Evolutionary conservation across 257 asterid species (phyloP).

Genomic region (Solanum chmielewskii): DNA sequence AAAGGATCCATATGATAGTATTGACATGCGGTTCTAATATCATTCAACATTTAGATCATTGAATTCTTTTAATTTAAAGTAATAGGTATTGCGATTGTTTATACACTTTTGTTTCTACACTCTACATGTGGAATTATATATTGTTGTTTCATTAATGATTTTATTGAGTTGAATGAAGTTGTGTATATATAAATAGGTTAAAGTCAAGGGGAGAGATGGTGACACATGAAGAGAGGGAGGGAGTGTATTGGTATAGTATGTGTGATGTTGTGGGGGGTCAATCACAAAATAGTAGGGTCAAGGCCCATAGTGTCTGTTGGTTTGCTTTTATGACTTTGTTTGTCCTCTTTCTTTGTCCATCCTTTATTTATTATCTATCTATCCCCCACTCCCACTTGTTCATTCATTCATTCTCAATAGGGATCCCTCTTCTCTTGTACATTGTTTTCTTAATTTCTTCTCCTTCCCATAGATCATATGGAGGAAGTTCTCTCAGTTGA

Average conservation of each 20-base stretch:
- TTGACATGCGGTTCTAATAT: no score
- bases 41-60: no score
- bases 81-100: no score
- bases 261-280: not conserved
- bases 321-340: slow-evolving; percentile 57
- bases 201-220: not conserved
- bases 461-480: not conserved
- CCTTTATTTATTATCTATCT: slow-evolving; percentile 31
- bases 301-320: slow-evolving; percentile 25
- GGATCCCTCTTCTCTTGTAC: not conserved
- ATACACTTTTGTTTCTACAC: not conserved
- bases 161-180: not conserved
- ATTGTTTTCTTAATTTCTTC: not conserved
- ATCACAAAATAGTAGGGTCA: slow-evolving; percentile 26
- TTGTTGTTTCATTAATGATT: no score
- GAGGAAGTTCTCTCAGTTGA: slow-evolving; percentile 23
- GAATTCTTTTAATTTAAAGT: no score
- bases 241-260: not conserved
- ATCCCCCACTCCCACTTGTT: not conserved
- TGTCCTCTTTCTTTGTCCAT: slow-evolving; percentile 31
- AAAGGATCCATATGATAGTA: not conserved
- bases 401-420: not conserved
- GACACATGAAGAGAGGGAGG: not conserved
- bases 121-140: not conserved
- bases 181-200: not conserved